Conservation (phyloP, 805 yeast genomes). For the Blastobotrys attinorum region DNA sequence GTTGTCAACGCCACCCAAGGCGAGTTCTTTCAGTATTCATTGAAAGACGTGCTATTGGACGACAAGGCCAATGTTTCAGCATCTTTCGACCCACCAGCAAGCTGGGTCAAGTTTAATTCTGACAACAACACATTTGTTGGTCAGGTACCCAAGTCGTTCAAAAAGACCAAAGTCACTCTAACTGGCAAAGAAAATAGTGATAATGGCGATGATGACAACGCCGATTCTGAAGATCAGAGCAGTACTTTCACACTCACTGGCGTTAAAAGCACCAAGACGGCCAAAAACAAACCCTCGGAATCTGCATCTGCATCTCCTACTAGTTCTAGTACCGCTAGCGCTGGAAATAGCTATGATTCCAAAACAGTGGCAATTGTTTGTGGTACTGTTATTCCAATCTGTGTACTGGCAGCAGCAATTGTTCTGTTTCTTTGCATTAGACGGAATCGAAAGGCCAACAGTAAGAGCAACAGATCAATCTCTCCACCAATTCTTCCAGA, state of each 20-base stretch:
- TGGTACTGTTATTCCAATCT: slow-evolving; percentile 76
- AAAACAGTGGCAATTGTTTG: slow-evolving; percentile 77
- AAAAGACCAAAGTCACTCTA: slow-evolving; percentile 48
- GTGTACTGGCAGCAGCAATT: slow-evolving; percentile 44
- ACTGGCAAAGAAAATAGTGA: slow-evolving; percentile 55
- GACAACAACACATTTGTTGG: neutral
- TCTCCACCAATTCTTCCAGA: slow-evolving; percentile 33
- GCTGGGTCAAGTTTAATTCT: slow-evolving; percentile 57
- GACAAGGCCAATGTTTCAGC: slow-evolving; percentile 11
- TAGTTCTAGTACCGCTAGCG: slow-evolving; percentile 24
- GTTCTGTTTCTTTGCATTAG: slow-evolving; percentile 52
- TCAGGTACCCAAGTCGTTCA: neutral
- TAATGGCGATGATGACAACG: slow-evolving; percentile 21
- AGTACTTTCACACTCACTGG: slow-evolving; percentile 49
- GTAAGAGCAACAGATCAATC: slow-evolving; percentile 26
- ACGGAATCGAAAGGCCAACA: slow-evolving; percentile 30
- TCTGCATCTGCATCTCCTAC: slow-evolving; percentile 19
- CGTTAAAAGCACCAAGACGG: slow-evolving; percentile 28
- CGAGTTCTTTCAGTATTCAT: slow-evolving; percentile 42
- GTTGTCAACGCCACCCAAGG: slow-evolving; percentile 66
- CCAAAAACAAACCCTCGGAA: neutral
- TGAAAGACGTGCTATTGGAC: slow-evolving; percentile 24
- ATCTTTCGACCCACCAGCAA: slow-evolving; percentile 30
- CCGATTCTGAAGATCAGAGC: slow-evolving; percentile 25
- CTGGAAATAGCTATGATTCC: slow-evolving; percentile 21